These are phyloP conservation scores for Pseudogymnoascus sp. DNA, from an alignment of 2,329 filamentous ascomycete species.

Conservation along the genomic window DNA sequence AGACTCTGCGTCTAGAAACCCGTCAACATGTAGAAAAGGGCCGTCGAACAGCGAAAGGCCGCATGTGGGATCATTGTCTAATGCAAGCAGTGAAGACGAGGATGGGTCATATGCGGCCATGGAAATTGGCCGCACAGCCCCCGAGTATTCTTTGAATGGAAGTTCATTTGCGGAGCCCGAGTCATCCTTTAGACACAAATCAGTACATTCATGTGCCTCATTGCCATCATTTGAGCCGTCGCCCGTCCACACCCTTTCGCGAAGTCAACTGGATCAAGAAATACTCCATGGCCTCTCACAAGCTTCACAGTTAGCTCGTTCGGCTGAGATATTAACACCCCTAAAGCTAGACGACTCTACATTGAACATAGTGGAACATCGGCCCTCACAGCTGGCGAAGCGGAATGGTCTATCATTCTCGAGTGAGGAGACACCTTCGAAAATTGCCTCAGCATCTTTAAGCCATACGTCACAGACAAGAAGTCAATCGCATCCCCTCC, in stretches of 20 bases:
- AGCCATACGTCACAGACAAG: not conserved
- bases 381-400: not conserved
- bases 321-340: not conserved
- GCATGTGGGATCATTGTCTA: not conserved
- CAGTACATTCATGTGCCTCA: not conserved
- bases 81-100: not conserved
- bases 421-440: not conserved
- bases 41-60: not conserved
- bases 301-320: not conserved
- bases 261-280: not conserved
- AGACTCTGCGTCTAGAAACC: not conserved
- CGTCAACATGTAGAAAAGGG: not conserved
- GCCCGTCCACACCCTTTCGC: not conserved
- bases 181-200: not conserved
- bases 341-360: not conserved
- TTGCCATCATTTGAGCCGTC: not conserved
- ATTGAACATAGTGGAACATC: no score
- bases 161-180: not conserved
- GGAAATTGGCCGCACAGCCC: not conserved
- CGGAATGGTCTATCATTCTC: not conserved
- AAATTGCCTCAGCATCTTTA: not conserved
- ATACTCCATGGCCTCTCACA: not conserved
- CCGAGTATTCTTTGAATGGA: not conserved
- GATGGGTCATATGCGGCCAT: not conserved
- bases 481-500: not conserved